phyloP scores from a whole-genome alignment of 345 rosid genomes.

The Moricandia arvensis region DNA sequence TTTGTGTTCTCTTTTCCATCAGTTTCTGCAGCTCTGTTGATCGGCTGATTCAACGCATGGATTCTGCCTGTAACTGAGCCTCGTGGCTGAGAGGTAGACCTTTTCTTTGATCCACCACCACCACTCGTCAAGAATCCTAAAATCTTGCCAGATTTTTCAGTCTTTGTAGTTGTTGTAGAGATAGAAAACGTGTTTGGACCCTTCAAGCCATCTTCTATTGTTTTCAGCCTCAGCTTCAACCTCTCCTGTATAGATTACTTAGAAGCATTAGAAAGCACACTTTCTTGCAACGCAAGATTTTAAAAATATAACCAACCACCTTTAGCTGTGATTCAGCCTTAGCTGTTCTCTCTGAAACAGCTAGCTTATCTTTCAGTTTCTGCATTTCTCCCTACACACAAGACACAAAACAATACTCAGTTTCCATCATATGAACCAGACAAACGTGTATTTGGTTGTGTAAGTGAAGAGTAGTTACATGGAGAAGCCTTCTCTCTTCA shows the following conservation, averaged over 20 bases:
- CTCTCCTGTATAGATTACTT: slow-evolving; percentile 60
- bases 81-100: slow-evolving; percentile 70
- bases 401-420: background rate
- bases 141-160: slow-evolving; percentile 57
- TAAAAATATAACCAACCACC: slow-evolving; percentile 41
- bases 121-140: slow-evolving; percentile 66
- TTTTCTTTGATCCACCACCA: slow-evolving; percentile 57
- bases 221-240: slow-evolving; percentile 68
- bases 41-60: slow-evolving; percentile 48
- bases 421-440: background rate
- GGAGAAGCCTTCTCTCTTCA: slow-evolving; percentile 80
- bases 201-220: slow-evolving; percentile 74
- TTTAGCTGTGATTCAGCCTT: slow-evolving; percentile 89
- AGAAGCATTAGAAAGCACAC: background rate
- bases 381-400: slow-evolving; percentile 82
- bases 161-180: slow-evolving; percentile 41
- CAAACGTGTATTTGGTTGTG: background rate
- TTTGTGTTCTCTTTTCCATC: slow-evolving; percentile 63
- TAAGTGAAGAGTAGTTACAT: slow-evolving; percentile 46
- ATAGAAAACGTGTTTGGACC: slow-evolving; percentile 35
- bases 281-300: background rate
- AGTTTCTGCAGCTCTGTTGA: slow-evolving; percentile 46
- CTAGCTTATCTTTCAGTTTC: slow-evolving; percentile 71
- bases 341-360: slow-evolving; percentile 75
- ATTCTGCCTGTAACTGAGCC: slow-evolving; percentile 45